Base-by-base conservation (phyloP, 345 rosid genomes). In the Citrus medica region DNA sequence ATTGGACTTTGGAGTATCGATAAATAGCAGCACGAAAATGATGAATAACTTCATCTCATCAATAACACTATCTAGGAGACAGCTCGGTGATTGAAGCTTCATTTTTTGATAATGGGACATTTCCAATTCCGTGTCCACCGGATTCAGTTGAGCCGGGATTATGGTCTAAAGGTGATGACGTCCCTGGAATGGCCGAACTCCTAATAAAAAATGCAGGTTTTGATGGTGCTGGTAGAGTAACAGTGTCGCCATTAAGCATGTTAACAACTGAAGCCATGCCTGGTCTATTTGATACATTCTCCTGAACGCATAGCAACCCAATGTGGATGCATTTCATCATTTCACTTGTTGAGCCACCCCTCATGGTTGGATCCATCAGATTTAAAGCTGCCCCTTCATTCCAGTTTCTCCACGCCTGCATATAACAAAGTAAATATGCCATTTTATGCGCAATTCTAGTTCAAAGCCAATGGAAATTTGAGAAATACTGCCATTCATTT, bases 331-430 rank as follows among this genome's bases (percentile, higher is more conserved):
- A 88, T 73, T 87, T 75, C 58, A 35, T 67, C 73, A 83, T 70
- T 79, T 90, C 84, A 10, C n/a, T 42, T 16, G 25, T 32, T 3
- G 71, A 73, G 37, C 84, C 46, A 24, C 9, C 46, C 9, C 32
- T 74, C 62, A 90, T 3, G 0, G 0, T 37, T 1, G 84, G 83
- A 67, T 88, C 84, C 5, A 88, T 46, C 0, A 85, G 6, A 14
- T 80, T 68, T 6, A 71, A 3, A 13, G 37, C 28, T 33, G 80
- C 70, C 30, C 84, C 85, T 55, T 82, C 85, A 37, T 79, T 84
- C 91, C 89, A 77, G 28, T 65, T 78, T 58, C 56, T 85, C 93
- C 93, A 90, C 1, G 78, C 84, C 91, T 90, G 69, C 71, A 83
- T 40, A 68, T 6, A 22, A 27, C 67, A 30, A 63, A 14, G 37